Conservation (phyloP, 148 eudicot species). For the Nepenthes gracilis region DNA sequence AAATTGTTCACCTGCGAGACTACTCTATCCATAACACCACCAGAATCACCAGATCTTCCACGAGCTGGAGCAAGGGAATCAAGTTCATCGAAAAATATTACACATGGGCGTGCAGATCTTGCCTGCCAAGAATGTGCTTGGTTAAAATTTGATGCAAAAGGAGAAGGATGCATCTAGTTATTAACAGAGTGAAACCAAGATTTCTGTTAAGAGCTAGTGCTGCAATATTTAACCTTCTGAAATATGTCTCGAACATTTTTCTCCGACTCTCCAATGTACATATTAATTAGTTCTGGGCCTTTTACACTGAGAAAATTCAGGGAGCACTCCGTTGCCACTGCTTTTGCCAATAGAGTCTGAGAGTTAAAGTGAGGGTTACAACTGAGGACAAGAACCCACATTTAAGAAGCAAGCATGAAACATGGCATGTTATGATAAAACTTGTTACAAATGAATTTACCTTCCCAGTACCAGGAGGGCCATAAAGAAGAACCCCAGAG, state of each 20-base stretch:
- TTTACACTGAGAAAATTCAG: slow-evolving; percentile 91
- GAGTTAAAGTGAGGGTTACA: slow-evolving; percentile 5
- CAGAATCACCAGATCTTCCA: slow-evolving; percentile 98
- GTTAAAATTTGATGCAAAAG: slow-evolving; percentile 1
- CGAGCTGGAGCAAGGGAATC: slow-evolving; percentile 99
- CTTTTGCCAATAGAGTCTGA: slow-evolving; percentile 96
- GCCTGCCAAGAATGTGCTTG: slow-evolving; percentile 40
- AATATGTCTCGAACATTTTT: slow-evolving; percentile 91
- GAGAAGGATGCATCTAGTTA: background rate
- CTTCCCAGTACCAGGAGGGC: slow-evolving; percentile 99
- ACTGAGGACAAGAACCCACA: background rate
- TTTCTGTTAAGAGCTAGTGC: background rate
- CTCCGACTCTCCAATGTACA: slow-evolving; percentile 99
- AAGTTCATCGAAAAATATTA: slow-evolving; percentile 95
- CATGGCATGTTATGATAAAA: background rate
- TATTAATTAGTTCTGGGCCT: slow-evolving; percentile 95
- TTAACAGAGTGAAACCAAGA: background rate
- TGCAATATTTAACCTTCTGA: slow-evolving; percentile 51
- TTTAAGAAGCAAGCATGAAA: background rate
- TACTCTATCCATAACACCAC: slow-evolving; percentile 98
- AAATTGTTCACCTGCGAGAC: slow-evolving; percentile 73
- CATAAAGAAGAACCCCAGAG: slow-evolving; percentile 98
- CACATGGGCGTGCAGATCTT: slow-evolving; percentile 95
- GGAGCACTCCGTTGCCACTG: slow-evolving; percentile 99
- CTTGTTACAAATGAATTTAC: slow-evolving; percentile 22